Evolutionary conservation across 1,284 basidiomycete species (phyloP).

Genomic region (Pseudozyma sp.): DNA sequence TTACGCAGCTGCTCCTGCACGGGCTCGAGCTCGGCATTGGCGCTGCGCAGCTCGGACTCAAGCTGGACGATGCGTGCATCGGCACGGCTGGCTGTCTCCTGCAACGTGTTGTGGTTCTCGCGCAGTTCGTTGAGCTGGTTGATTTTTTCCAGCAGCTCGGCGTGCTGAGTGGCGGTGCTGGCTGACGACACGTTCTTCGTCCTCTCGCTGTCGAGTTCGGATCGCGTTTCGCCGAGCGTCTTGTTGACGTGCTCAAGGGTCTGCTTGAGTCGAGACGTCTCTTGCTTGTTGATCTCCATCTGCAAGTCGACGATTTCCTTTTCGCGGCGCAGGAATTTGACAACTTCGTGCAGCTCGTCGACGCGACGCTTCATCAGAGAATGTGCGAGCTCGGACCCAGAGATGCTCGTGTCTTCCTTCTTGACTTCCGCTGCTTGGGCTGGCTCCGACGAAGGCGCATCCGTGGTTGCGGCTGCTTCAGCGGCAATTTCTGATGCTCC

Average conservation of each 20-base stretch:
- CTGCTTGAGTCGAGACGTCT: conserved; percentile 79
- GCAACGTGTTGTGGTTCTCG: conserved; percentile 86
- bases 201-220: conserved; percentile 58
- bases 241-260: conserved; percentile 81
- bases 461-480: conserved; percentile 1
- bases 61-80: conserved; percentile 72
- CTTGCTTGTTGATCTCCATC: conserved; percentile 85
- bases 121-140: conserved; percentile 86
- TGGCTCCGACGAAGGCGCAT: conserved; percentile 1
- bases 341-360: conserved; percentile 77
- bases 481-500: conserved; percentile 5
- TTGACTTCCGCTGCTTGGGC: conserved; percentile 12
- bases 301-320: conserved; percentile 91
- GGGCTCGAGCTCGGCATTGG: conserved; percentile 79
- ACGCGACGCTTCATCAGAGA: conserved; percentile 41
- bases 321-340: conserved; percentile 85
- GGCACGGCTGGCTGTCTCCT: conserved; percentile 80
- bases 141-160: conserved; percentile 86
- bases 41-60: conserved; percentile 69
- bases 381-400: conserved; percentile 35
- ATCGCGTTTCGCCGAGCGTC: conserved; percentile 77
- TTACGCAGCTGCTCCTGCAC: conserved; percentile 78
- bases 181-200: conserved; percentile 57
- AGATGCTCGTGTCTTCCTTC: conserved; percentile 16
- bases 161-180: conserved; percentile 80